Evolutionary conservation across 495 filamentous ascomycete species (phyloP), one percentile per base, ranked within the genome.

Genomic region (Penicillium antarcticum): DNA sequence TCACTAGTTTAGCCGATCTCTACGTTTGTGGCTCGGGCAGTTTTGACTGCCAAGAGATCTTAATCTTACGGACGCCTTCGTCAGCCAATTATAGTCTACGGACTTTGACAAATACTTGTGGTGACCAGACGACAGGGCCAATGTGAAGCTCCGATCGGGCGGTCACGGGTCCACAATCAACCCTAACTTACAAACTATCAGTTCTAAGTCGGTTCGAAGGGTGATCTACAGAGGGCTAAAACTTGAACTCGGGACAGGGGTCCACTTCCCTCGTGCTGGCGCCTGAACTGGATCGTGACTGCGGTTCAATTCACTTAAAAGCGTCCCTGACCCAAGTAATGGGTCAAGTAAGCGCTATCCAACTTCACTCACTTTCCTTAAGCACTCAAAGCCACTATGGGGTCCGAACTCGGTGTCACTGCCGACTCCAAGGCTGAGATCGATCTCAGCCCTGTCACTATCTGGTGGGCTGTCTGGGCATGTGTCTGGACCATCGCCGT

Each of bases 401-500:
- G 67, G 12, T 72, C 67, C 11, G 69, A 72, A 57, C 61, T 64
- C 23, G 68, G 66, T 37, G 45, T 67, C 41, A 60, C 55, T 13
- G 58, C 63, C 43, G 57, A 63, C 17, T 65, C 66, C 14, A 61
- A 66, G 59, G 53, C 63, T 4, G 37, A 55, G 29, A 29, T 62
- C n/a, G 36, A 40, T 36, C 52, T 63, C 36, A 48, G 34, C 31
- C 56, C 69, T 0, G 67, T 70, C 13, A 61, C 42, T 29, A 65
- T 69, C 51, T 72, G 66, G 66, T 72, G 69, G 69, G 54, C 49
- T 7, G 37, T 39, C 33, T 72, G 62, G 63, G 64, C 58, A 13
- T 54, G 56, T 37, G 55, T 79, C 49, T 87, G 84, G 81, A 86
- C 83, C 0, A 38, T 72, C 32, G 48, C 79, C 36, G 55, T 90